A percentile compares a stretch with the other conserved stretches of the same genome.
These are phyloP conservation scores for Ophiocordyceps polyrhachis-furcata DNA, from an alignment of 2,329 filamentous ascomycete genomes.

Conservation along the genomic window DNA sequence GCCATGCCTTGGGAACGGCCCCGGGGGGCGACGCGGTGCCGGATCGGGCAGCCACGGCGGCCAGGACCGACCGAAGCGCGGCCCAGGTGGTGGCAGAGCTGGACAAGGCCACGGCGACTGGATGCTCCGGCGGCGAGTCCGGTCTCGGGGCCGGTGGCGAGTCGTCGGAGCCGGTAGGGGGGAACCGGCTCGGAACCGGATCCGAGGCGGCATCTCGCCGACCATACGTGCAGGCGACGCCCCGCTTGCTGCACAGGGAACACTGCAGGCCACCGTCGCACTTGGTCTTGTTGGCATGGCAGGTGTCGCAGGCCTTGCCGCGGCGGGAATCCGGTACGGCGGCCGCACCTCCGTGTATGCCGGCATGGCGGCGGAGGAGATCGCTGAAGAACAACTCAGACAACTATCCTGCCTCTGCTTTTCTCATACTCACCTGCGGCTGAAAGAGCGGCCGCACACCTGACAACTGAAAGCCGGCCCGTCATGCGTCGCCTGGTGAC, in stretches of 20 bases:
- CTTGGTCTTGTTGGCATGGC: slow-evolving; percentile 25
- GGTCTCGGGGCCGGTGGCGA: neutral
- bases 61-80: slow-evolving; percentile 3
- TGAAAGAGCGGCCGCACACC: slow-evolving; percentile 20
- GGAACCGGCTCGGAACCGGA: neutral
- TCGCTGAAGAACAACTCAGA: slow-evolving; percentile 10
- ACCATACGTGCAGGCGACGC: slow-evolving; percentile 18
- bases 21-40: neutral
- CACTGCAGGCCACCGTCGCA: slow-evolving; percentile 22
- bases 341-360: slow-evolving; percentile 14
- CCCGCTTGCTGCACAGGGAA: slow-evolving; percentile 19
- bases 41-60: neutral
- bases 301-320: slow-evolving; percentile 22
- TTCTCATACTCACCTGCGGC: slow-evolving; percentile 14
- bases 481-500: slow-evolving; percentile 20
- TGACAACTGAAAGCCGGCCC: slow-evolving; percentile 15
- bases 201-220: slow-evolving; percentile 4
- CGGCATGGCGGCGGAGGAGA: slow-evolving; percentile 18
- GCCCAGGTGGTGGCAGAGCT: neutral
- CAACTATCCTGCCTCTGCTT: neutral
- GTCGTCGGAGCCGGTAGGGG: neutral
- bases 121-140: neutral
- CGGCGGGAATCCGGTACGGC: slow-evolving; percentile 13
- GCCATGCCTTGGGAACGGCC: slow-evolving; percentile 6
- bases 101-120: neutral